A percentile compares a stretch with the other conserved stretches of the same genome.
phyloP scores from a whole-genome alignment of 225 moss, liverwort and hornwort species.

The Climacium dendroides region DNA sequence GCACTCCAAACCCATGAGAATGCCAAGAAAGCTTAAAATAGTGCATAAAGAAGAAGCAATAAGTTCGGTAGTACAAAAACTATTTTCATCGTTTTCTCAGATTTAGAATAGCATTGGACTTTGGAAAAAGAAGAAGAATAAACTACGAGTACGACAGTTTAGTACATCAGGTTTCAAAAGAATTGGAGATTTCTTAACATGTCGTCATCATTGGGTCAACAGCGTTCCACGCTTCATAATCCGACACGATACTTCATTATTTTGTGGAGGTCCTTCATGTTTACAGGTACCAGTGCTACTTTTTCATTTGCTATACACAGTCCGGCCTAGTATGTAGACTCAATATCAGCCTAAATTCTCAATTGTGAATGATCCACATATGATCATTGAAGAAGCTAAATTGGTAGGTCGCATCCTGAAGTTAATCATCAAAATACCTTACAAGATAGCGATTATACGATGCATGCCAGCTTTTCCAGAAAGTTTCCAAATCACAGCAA shows the following conservation, averaged over 20 bases:
- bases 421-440: slow-evolving; percentile 34
- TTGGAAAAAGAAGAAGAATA: neutral
- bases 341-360: neutral
- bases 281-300: neutral
- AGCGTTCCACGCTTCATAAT: neutral
- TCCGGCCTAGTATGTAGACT: neutral
- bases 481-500: slow-evolving; percentile 92
- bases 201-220: neutral
- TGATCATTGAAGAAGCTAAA: neutral
- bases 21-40: neutral
- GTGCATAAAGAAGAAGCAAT: neutral
- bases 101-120: neutral
- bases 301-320: neutral
- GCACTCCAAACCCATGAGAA: neutral
- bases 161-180: neutral
- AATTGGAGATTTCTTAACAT: neutral
- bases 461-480: slow-evolving; percentile 99
- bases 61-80: neutral
- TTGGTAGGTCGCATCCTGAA: neutral
- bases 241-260: neutral
- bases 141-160: neutral
- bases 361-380: neutral
- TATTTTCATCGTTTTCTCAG: neutral
- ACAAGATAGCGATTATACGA: slow-evolving; percentile 93
- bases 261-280: neutral